Evolutionary conservation across 345 rosid species (phyloP).

Genomic region (Adansonia digitata): DNA sequence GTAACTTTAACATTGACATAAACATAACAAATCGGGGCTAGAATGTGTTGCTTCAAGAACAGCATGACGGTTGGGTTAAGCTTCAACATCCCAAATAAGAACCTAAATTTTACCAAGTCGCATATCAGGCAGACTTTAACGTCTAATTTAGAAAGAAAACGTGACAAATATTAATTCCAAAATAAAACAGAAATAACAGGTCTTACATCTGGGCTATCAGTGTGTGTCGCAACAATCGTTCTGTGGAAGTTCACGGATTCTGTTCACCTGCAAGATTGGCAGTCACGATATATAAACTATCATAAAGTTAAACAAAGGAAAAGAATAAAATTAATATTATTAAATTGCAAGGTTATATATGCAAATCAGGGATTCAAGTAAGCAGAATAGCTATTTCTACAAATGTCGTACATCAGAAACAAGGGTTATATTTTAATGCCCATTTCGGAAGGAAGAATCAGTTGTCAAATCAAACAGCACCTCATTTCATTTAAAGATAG

Average conservation of each 20-base stretch:
- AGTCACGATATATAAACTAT: neutral
- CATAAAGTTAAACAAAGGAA: constrained; percentile 8
- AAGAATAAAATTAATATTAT: neutral
- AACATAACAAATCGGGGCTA: constrained; percentile 86
- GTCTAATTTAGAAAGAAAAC: neutral
- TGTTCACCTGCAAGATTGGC: constrained; percentile 65
- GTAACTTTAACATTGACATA: neutral
- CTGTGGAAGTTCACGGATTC: constrained; percentile 96
- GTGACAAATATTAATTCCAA: neutral
- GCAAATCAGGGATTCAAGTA: neutral
- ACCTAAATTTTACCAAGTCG: constrained; percentile 43
- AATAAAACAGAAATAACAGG: neutral
- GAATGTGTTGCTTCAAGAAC: constrained; percentile 89
- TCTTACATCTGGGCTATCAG: constrained; percentile 97
- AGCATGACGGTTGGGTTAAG: constrained; percentile 99
- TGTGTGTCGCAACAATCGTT: constrained; percentile 96
- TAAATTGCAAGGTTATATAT: neutral
- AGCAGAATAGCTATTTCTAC: neutral
- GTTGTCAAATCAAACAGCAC: neutral
- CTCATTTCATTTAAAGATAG: neutral
- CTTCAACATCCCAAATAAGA: constrained; percentile 98
- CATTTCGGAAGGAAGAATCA: neutral
- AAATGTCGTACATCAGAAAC: neutral
- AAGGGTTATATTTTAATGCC: neutral
- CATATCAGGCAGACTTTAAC: neutral